Evolutionary conservation across 2,329 filamentous ascomycete genomes (phyloP).

Genomic region (Neofusicoccum cordaticola): DNA sequence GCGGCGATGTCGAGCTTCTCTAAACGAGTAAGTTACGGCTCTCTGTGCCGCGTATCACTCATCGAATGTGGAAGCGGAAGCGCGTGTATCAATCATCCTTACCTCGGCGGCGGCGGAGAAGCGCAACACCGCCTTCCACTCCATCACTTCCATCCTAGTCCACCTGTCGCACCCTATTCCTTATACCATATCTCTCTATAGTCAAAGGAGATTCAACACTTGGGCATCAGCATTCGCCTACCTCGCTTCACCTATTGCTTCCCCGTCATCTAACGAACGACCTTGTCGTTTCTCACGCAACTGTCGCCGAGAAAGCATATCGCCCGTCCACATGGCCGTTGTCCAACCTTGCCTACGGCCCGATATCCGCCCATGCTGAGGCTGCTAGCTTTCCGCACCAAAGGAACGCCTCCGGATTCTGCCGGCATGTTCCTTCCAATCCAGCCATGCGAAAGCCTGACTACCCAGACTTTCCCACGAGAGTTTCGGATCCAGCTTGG

Average conservation of each 20-base stretch:
- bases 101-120: not conserved
- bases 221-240: no score
- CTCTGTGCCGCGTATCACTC: not conserved
- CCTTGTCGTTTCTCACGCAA: not conserved
- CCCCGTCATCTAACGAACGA: not conserved
- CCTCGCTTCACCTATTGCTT: no score
- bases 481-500: not conserved
- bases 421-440: not conserved
- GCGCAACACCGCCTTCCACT: not conserved
- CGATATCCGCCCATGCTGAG: not conserved
- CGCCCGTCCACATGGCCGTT: not conserved
- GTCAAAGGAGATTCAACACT: no score
- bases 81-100: not conserved
- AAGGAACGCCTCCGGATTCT: not conserved
- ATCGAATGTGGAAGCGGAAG: not conserved
- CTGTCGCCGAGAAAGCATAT: not conserved
- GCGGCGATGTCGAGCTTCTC: not conserved
- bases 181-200: no score
- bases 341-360: not conserved
- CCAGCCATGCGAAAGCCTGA: not conserved
- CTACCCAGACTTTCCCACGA: not conserved
- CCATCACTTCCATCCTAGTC: not conserved
- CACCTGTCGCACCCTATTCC: no score
- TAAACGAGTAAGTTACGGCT: not conserved
- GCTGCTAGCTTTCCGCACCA: no score